Evolutionary conservation across 2,329 filamentous ascomycete species (phyloP), one percentile per base, ranked within the genome.

Genomic region (Sporothrix pseudoabietina): DNA sequence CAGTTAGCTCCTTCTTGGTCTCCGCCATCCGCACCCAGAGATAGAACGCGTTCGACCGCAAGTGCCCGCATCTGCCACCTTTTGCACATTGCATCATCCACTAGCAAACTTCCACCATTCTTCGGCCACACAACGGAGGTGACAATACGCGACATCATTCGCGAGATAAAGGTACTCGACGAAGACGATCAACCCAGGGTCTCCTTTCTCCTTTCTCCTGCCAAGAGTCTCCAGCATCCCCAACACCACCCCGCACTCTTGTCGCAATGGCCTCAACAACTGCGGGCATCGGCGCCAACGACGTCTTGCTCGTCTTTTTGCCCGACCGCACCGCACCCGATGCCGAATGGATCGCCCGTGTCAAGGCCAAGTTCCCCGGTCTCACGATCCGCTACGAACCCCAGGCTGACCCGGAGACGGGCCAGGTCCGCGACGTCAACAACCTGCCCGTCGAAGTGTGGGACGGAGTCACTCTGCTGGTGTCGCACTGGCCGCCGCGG

Each of bases 401-500:
- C 1, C 47, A 61, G 9, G 8, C 9, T 4, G 72, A 74, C 32
- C 41, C 63, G 16, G 47, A 54, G 78, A 44, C 77, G 76, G 41
- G 49, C 61, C 8, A 44, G 32, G 5, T 22, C 61, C 16, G 61
- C 65, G 26, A 59, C 9, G 77, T 81, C 12, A 75, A 80, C 10
- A 41, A 59, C 6, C 73, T 83, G 19, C 71, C 79, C 0, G 69
- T 78, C 14, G 80, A 81, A 9, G 71, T 78, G 0, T 84, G 79
- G 79, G 80, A 82, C 0, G 82, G 81, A 30, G 82, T 84, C n/a
- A 85, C 84, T 0, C 75, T 85, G 54, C 73, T 84, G 19, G 78
- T 77, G 55, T 77, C 79, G 4, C 80, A 79, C 71, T 74, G 77
- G 39, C 78, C 82, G 4, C 81, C 82, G 1, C 78, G 77, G 0